phyloP scores from a whole-genome alignment of 2,329 filamentous ascomycete species.

The Phaeomoniella chlamydospora region DNA sequence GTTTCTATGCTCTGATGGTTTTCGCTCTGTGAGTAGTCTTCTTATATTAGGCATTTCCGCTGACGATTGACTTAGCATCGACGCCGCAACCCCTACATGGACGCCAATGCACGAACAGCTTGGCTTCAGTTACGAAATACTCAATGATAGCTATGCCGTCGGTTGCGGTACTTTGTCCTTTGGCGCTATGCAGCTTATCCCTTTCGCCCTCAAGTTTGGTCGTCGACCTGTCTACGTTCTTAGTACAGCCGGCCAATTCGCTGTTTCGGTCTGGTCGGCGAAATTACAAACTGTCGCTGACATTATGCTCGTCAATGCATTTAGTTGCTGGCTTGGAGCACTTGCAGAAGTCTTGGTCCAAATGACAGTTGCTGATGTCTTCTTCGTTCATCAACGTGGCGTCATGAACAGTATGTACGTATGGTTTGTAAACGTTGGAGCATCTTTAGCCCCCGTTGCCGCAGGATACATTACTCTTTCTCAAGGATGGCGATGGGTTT shows the following conservation, averaged over 20 bases:
- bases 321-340: constrained; percentile 27
- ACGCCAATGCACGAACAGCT: constrained; percentile 24
- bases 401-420: constrained; percentile 37
- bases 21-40: constrained; percentile 11
- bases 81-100: constrained; percentile 24
- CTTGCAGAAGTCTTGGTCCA: constrained; percentile 26
- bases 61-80: constrained; percentile 11
- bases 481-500: constrained; percentile 21
- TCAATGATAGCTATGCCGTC: constrained; percentile 29
- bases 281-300: constrained; percentile 23
- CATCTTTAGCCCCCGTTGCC: constrained; percentile 20
- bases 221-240: constrained; percentile 26
- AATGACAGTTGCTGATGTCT: constrained; percentile 32
- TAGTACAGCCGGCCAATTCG: constrained; percentile 21
- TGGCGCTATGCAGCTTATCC: constrained; percentile 25
- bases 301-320: constrained; percentile 22
- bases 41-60: neutral
- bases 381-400: constrained; percentile 35
- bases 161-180: constrained; percentile 23
- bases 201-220: constrained; percentile 26
- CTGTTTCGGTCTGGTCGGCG: constrained; percentile 23
- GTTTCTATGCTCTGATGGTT: constrained; percentile 15
- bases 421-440: constrained; percentile 21
- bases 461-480: constrained; percentile 17
- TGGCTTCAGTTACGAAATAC: constrained; percentile 18